Percentiles rank a stretch among this genome's conserved stretches.
Conservation (phyloP, 192 early-diverging fungal species). For the Mortierella hygrophila region DNA sequence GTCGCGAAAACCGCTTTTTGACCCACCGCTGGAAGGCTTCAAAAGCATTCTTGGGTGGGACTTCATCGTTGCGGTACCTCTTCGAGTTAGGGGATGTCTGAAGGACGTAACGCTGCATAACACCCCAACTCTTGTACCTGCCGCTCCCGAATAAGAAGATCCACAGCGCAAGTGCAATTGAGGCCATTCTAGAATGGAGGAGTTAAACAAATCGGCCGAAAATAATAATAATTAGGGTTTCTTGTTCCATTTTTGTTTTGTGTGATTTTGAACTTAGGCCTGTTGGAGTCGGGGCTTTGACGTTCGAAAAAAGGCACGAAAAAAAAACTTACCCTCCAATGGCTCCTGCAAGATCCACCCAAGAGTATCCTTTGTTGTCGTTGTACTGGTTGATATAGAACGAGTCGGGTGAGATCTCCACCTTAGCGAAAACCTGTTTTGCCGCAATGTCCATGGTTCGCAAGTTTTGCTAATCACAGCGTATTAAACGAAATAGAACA, state of each 20-base stretch:
- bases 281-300: neutral
- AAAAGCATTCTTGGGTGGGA: neutral
- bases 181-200: slow-evolving; percentile 32
- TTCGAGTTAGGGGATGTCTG: slow-evolving; percentile 46
- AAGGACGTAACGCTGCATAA: slow-evolving; percentile 53
- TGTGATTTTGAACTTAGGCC: neutral
- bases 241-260: neutral
- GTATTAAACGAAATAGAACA: neutral
- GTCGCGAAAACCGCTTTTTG: slow-evolving; percentile 7
- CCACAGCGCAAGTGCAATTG: slow-evolving; percentile 44
- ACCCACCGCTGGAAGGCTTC: slow-evolving; percentile 3
- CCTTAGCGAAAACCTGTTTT: slow-evolving; percentile 13
- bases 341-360: slow-evolving; percentile 49
- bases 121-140: slow-evolving; percentile 56
- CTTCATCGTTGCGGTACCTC: neutral
- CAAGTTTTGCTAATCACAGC: slow-evolving; percentile 34
- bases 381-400: slow-evolving; percentile 35
- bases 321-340: slow-evolving; percentile 38
- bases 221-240: neutral
- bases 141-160: slow-evolving; percentile 54
- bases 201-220: neutral
- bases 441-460: slow-evolving; percentile 13
- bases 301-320: neutral
- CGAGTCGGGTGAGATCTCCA: slow-evolving; percentile 38
- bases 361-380: slow-evolving; percentile 49